A percentile compares a stretch with the other conserved stretches of the same genome.
phyloP scores from a whole-genome alignment of 2,329 filamentous ascomycete species.

The Cryphonectria carpinicola region DNA sequence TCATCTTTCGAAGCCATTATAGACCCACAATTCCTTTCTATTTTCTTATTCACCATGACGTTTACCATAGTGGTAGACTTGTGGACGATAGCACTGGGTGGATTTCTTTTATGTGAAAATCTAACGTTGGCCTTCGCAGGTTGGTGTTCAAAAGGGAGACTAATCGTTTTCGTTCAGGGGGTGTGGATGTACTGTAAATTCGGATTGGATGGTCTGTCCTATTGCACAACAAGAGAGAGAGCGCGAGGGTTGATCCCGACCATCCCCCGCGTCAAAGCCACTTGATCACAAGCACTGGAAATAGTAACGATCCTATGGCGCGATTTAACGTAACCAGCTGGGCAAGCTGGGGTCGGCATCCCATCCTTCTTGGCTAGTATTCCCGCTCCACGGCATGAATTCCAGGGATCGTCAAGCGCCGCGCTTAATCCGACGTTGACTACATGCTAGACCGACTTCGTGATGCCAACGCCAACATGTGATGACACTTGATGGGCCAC shows the following conservation, averaged over 20 bases:
- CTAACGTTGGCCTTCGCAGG: not conserved
- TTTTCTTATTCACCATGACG: conserved; percentile 15
- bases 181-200: too few relatives aligned
- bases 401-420: not conserved
- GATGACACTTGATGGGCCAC: not conserved
- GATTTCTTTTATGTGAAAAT: not conserved
- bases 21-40: conserved; percentile 17
- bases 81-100: not conserved
- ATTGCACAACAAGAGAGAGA: too few relatives aligned
- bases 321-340: not conserved
- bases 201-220: too few relatives aligned
- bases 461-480: not conserved
- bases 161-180: too few relatives aligned
- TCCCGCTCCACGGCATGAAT: not conserved
- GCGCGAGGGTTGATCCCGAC: not conserved
- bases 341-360: not conserved
- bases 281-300: not conserved
- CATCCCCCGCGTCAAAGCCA: too few relatives aligned
- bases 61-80: not conserved
- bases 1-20: conserved; percentile 18
- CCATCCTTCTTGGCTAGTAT: not conserved
- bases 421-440: not conserved
- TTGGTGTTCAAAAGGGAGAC: too few relatives aligned
- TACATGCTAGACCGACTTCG: not conserved
- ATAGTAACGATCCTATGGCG: not conserved